Percentiles rank a stretch among this genome's conserved stretches.
phyloP scores from a whole-genome alignment of 495 filamentous ascomycete genomes.

The Xylaria telfairii region DNA sequence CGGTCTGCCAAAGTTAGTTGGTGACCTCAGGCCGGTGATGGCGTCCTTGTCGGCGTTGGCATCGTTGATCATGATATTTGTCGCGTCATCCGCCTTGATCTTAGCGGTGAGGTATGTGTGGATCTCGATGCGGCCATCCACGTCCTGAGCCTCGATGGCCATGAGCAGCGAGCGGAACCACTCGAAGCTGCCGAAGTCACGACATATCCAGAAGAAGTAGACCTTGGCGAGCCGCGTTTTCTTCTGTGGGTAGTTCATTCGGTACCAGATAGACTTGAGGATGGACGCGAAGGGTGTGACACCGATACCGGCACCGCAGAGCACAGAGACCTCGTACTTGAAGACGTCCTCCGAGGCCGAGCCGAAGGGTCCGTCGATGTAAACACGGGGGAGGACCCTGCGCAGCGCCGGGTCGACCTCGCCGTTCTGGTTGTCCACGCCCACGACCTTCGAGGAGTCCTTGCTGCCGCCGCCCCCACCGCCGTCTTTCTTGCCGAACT shows the following conservation, averaged over 20 bases:
- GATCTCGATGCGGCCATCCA: conserved; percentile 81
- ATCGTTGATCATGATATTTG: conserved; percentile 86
- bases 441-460: conserved; percentile 66
- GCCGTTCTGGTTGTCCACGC: conserved; percentile 62
- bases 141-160: conserved; percentile 83
- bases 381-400: conserved; percentile 72
- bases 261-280: conserved; percentile 85
- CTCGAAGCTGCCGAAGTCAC: conserved; percentile 79
- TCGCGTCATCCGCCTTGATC: conserved; percentile 79
- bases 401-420: conserved; percentile 72
- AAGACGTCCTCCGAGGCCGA: conserved; percentile 78
- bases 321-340: conserved; percentile 74
- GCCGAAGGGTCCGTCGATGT: conserved; percentile 81
- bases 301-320: conserved; percentile 75
- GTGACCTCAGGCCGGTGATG: conserved; percentile 75
- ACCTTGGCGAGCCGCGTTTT: conserved; percentile 77
- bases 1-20: conserved; percentile 78
- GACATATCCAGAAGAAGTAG: conserved; percentile 87
- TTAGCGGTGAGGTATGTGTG: conserved; percentile 53
- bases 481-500: conserved; percentile 63
- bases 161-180: conserved; percentile 82
- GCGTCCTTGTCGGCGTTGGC: conserved; percentile 78
- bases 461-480: conserved; percentile 23
- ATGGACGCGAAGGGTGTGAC: conserved; percentile 79
- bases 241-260: conserved; percentile 81